Percentiles rank a stretch among this genome's conserved stretches.
phyloP scores from a whole-genome alignment of 345 rosid species.

The Camelina sativa region DNA sequence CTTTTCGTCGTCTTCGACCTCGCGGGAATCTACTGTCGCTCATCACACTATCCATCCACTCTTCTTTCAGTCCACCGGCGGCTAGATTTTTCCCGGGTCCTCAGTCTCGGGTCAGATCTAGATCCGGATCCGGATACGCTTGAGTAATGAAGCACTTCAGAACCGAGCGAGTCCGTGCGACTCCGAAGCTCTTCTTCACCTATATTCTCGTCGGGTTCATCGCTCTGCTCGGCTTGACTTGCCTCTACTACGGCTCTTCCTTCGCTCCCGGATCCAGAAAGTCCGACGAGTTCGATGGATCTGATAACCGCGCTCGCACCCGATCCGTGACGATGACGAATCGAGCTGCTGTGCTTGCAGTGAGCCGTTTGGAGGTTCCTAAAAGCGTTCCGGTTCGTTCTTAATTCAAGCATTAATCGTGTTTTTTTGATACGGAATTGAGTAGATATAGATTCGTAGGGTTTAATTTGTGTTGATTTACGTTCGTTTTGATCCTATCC shows the following conservation, averaged over 20 bases:
- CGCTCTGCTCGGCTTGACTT: constrained; percentile 62
- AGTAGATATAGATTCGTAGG: neutral
- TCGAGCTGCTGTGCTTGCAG: constrained; percentile 45
- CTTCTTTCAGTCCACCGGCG: constrained; percentile 9
- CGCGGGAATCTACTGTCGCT: constrained; percentile 45
- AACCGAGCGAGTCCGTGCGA: constrained; percentile 48
- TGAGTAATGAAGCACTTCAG: constrained; percentile 57
- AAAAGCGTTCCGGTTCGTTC: constrained; percentile 71
- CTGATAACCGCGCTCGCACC: constrained; percentile 48
- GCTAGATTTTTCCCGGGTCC: constrained; percentile 39
- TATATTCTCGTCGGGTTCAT: constrained; percentile 64
- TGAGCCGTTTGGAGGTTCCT: constrained; percentile 50
- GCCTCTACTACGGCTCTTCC: constrained; percentile 77
- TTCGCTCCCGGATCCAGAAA: constrained; percentile 73
- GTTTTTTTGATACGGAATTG: neutral
- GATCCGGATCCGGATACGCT: constrained; percentile 38
- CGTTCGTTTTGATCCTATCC: too few species aligned
- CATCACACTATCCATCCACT: constrained; percentile 38
- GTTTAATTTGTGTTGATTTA: constrained; percentile 16
- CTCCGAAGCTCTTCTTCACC: constrained; percentile 58
- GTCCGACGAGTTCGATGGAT: constrained; percentile 52
- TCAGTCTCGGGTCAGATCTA: constrained; percentile 34
- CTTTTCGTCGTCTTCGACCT: constrained; percentile 30
- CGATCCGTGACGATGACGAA: constrained; percentile 32
- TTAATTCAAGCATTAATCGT: neutral